These are phyloP conservation scores for Maudiozyma pseudohumilis DNA, from an alignment of 805 yeast species.

Conservation along the genomic window DNA sequence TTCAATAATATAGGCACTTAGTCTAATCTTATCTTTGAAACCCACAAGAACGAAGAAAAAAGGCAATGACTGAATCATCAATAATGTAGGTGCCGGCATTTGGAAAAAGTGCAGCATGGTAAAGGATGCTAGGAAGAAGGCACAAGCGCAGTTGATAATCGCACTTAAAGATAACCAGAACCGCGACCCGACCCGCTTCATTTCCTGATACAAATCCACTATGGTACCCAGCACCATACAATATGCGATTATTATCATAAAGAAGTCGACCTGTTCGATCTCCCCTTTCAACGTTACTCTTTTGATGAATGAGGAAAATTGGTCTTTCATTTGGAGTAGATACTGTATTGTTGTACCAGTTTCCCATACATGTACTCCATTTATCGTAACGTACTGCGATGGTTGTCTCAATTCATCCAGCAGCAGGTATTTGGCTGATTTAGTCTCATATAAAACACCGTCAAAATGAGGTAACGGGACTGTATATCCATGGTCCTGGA, in stretches of 20 bases:
- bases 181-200: slow-evolving; percentile 69
- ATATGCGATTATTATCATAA: slow-evolving; percentile 69
- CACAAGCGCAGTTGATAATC: slow-evolving; percentile 66
- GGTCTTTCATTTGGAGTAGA: slow-evolving; percentile 2
- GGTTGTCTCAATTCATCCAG: slow-evolving; percentile 14
- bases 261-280: slow-evolving; percentile 56
- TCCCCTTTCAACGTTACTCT: slow-evolving; percentile 17
- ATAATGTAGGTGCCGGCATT: slow-evolving; percentile 54
- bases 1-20: slow-evolving; percentile 50
- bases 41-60: slow-evolving; percentile 89
- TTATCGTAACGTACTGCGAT: slow-evolving; percentile 17
- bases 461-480: slow-evolving; percentile 16
- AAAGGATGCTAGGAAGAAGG: slow-evolving; percentile 70
- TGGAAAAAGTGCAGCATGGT: slow-evolving; percentile 46
- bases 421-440: slow-evolving; percentile 17
- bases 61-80: slow-evolving; percentile 85
- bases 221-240: slow-evolving; percentile 80
- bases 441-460: slow-evolving; percentile 19
- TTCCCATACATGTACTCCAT: slow-evolving; percentile 48
- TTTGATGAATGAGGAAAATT: not conserved
- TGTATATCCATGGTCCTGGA: slow-evolving; percentile 10
- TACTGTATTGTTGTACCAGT: slow-evolving; percentile 20
- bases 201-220: slow-evolving; percentile 58
- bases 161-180: slow-evolving; percentile 85
- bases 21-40: slow-evolving; percentile 70